Conservation (phyloP, 139 green algal species). For the Dunaliella sp. region DNA sequence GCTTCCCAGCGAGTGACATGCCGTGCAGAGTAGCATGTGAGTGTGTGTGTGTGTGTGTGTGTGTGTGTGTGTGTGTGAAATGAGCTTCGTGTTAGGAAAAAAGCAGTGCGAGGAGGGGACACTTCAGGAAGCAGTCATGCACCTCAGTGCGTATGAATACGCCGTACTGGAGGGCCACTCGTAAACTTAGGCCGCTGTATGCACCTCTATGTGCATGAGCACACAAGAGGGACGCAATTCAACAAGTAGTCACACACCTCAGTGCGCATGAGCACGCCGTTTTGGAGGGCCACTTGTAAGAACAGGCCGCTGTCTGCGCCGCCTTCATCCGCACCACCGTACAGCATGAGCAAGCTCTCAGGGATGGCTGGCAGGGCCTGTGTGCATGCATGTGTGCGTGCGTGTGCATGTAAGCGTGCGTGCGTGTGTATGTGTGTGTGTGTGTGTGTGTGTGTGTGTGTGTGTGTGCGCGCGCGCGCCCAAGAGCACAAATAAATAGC, state of each 20-base stretch:
- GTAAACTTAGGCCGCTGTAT: conserved; percentile 81
- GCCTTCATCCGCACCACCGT: conserved; percentile 44
- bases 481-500: no score
- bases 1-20: conserved; percentile 36
- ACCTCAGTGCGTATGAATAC: conserved; percentile 94
- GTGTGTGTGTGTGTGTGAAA: neutral
- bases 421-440: no score
- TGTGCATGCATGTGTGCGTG: no score
- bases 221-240: no score
- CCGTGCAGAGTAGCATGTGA: neutral
- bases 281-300: conserved; percentile 88
- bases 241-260: no score
- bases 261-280: conserved; percentile 91
- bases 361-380: conserved; percentile 64
- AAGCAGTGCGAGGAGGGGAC: no score
- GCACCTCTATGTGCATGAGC: no score
- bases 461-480: no score
- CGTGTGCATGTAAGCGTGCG: no score
- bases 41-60: neutral
- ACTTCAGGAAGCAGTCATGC: no score
- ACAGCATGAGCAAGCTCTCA: conserved; percentile 77
- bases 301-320: conserved; percentile 71
- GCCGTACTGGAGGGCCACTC: conserved; percentile 89
- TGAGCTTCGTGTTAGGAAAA: no score
- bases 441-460: no score